Percentiles rank a stretch among this genome's conserved stretches.
Conservation (phyloP, 2,329 filamentous ascomycete species). For the Colletotrichum limetticola region DNA sequence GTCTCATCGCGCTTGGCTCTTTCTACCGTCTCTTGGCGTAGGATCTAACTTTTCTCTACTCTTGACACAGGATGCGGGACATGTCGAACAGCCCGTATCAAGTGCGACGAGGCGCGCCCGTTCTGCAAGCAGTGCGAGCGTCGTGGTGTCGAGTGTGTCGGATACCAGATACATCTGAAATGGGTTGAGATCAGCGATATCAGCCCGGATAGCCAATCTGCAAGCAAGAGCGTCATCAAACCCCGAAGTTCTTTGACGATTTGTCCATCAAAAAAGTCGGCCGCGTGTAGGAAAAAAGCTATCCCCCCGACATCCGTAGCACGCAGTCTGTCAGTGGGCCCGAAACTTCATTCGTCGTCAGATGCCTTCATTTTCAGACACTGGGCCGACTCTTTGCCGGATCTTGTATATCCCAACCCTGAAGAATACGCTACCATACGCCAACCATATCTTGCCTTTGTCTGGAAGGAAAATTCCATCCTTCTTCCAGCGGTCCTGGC, state of each 20-base stretch:
- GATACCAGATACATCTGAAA: slow-evolving; percentile 21
- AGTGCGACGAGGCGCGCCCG: slow-evolving; percentile 22
- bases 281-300: background rate
- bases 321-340: background rate
- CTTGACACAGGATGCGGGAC: slow-evolving; percentile 7
- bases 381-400: slow-evolving; percentile 19
- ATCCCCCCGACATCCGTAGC: background rate
- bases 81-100: slow-evolving; percentile 15
- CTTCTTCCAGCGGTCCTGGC: slow-evolving; percentile 8
- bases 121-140: slow-evolving; percentile 2
- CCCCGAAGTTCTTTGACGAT: background rate
- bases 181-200: slow-evolving; percentile 21
- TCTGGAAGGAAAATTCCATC: slow-evolving; percentile 15
- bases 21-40: background rate
- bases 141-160: slow-evolving; percentile 9
- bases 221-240: slow-evolving; percentile 10
- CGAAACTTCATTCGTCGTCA: background rate
- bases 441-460: slow-evolving; percentile 19
- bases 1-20: too few relatives aligned
- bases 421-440: slow-evolving; percentile 4
- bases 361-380: slow-evolving; percentile 26
- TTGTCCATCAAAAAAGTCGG: background rate
- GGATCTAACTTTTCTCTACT: background rate
- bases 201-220: background rate
- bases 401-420: slow-evolving; percentile 22